Conservation (phyloP, 768 basidiomycete genomes). For the Podaxis sp. region DNA sequence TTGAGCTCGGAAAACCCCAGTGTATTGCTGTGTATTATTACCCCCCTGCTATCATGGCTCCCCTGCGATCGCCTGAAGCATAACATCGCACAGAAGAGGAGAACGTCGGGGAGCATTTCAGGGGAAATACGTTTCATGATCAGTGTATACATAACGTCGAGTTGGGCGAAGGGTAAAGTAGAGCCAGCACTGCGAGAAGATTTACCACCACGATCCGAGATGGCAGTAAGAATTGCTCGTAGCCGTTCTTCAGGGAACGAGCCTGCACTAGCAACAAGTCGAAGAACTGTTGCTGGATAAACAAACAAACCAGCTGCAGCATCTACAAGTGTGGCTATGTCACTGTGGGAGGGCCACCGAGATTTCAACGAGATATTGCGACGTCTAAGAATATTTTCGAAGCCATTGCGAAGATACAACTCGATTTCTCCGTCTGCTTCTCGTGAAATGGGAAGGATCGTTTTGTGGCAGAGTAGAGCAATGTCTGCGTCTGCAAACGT, state of each 20-base stretch:
- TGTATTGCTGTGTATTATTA: background rate
- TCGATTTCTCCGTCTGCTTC: background rate
- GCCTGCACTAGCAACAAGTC: conserved; percentile 16
- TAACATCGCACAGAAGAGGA: background rate
- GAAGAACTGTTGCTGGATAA: conserved; percentile 22
- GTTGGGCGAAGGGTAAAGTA: background rate
- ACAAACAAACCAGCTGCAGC: conserved; percentile 22
- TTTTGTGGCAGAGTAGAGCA: background rate
- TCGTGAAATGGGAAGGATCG: background rate
- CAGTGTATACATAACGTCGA: background rate
- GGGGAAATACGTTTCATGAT: background rate
- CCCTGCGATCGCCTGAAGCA: background rate
- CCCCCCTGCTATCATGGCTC: background rate
- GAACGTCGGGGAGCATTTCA: background rate
- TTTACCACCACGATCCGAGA: background rate
- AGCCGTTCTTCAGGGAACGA: background rate
- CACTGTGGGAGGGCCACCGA: conserved; percentile 11
- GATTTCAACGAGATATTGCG: background rate
- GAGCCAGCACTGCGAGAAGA: background rate
- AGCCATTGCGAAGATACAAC: background rate
- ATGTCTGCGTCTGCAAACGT: background rate
- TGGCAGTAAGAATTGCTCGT: background rate
- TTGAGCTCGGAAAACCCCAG: background rate
- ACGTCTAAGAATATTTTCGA: background rate
- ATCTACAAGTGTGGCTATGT: conserved; percentile 13